These are phyloP conservation scores for Allomyces macrogynus DNA, from an alignment of 192 early-diverging fungal species.

Conservation along the genomic window DNA sequence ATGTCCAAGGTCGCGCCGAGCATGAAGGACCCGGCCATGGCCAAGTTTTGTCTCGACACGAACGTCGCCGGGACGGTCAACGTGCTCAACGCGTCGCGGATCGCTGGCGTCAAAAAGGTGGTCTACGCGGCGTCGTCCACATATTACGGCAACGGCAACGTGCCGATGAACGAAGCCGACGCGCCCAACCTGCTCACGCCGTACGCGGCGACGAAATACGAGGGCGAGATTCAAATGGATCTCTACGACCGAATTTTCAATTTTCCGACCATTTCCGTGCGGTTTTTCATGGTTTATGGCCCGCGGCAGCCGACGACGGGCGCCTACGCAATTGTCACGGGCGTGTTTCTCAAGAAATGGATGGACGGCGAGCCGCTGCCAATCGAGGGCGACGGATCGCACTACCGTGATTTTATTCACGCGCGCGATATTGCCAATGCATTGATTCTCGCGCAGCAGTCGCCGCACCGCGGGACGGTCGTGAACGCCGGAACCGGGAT, in stretches of 20 bases:
- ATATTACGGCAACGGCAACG: conserved; percentile 62
- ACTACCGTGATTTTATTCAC: conserved; percentile 73
- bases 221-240: conserved; percentile 1
- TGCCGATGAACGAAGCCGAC: conserved; percentile 43
- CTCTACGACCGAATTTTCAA: too few species aligned
- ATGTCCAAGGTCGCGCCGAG: too few species aligned
- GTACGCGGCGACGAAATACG: conserved; percentile 88
- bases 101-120: conserved; percentile 60
- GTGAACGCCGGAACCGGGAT: conserved; percentile 81
- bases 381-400: too few species aligned
- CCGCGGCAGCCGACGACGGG: too few species aligned
- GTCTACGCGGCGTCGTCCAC: conserved; percentile 92
- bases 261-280: too few species aligned
- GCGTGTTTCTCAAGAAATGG: too few species aligned
- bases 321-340: too few species aligned
- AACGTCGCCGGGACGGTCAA: conserved; percentile 75
- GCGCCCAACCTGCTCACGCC: conserved; percentile 38
- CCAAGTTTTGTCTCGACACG: conserved; percentile 19
- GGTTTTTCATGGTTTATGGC: conserved; percentile 17
- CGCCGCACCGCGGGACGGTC: conserved; percentile 32
- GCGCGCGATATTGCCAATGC: conserved; percentile 78
- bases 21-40: too few species aligned
- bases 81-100: conserved; percentile 62
- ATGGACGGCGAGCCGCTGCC: too few species aligned
- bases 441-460: too few species aligned